Evolutionary conservation across 2,329 filamentous ascomycete species (phyloP).

Genomic region (Moelleriella libera): DNA sequence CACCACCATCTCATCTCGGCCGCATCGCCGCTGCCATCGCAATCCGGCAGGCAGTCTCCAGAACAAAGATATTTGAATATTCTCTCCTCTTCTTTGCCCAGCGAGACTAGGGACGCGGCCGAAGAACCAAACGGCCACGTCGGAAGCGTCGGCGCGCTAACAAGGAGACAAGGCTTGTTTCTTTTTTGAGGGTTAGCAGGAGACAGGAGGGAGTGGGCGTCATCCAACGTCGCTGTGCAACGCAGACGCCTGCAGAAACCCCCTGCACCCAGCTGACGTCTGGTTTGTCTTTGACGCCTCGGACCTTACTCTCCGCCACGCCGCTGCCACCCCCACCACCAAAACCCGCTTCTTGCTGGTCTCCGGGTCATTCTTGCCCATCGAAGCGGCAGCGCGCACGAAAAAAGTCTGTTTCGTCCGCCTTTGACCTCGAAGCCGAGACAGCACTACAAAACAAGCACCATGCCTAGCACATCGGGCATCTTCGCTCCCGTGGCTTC

Average conservation of each 20-base stretch:
- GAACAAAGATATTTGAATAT: no score
- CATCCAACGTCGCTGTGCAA: background rate
- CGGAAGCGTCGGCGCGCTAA: background rate
- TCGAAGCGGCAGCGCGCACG: background rate
- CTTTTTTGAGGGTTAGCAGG: no score
- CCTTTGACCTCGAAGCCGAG: no score
- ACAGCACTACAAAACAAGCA: background rate
- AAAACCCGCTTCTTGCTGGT: background rate
- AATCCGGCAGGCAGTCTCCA: no score
- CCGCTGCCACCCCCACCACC: background rate
- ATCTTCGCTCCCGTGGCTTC: conserved; percentile 17
- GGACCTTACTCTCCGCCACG: conserved; percentile 1
- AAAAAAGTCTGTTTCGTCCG: no score
- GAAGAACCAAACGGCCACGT: background rate
- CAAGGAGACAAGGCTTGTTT: background rate
- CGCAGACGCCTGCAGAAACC: background rate
- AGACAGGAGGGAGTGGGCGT: background rate
- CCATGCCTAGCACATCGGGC: conserved; percentile 15
- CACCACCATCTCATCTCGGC: no score
- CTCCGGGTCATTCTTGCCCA: background rate
- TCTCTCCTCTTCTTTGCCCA: no score
- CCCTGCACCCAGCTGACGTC: background rate
- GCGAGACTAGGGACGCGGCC: no score
- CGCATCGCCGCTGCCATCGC: no score
- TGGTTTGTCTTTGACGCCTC: background rate